Evolutionary conservation across 106 monocot genomes (phyloP).

Genomic region (Posidonia australis): DNA sequence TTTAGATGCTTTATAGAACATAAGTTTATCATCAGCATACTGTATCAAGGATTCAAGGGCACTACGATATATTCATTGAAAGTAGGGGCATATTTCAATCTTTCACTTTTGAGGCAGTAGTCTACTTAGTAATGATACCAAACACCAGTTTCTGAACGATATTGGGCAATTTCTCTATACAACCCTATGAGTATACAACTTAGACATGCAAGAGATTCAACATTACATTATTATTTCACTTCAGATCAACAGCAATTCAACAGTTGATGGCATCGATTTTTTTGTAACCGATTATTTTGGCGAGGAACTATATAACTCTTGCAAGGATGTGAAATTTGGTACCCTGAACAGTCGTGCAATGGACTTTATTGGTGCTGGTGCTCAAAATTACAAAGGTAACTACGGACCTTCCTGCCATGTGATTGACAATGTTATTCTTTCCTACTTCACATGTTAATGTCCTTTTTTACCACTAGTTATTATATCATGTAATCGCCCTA

Average conservation of each 20-base stretch:
- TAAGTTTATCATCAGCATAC: too few relatives aligned
- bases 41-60: too few relatives aligned
- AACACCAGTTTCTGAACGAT: too few relatives aligned
- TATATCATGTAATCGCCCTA: too few relatives aligned
- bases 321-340: slow-evolving; percentile 99
- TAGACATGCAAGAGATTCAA: background rate
- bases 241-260: slow-evolving; percentile 57
- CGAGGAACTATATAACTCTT: slow-evolving; percentile 72
- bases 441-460: background rate
- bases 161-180: too few relatives aligned
- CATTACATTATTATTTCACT: slow-evolving; percentile 1
- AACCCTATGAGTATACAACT: too few relatives aligned
- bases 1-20: too few relatives aligned
- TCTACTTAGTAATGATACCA: too few relatives aligned
- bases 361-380: slow-evolving; percentile 89
- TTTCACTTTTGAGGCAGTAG: too few relatives aligned
- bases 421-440: background rate
- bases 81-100: too few relatives aligned
- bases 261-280: slow-evolving; percentile 82
- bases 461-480: too few relatives aligned
- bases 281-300: slow-evolving; percentile 47
- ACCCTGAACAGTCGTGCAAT: slow-evolving; percentile 88
- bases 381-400: slow-evolving; percentile 72
- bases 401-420: background rate
- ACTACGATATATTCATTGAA: too few relatives aligned